Base-by-base conservation (phyloP, 495 filamentous ascomycete genomes). In the Entonaema liquescens region DNA sequence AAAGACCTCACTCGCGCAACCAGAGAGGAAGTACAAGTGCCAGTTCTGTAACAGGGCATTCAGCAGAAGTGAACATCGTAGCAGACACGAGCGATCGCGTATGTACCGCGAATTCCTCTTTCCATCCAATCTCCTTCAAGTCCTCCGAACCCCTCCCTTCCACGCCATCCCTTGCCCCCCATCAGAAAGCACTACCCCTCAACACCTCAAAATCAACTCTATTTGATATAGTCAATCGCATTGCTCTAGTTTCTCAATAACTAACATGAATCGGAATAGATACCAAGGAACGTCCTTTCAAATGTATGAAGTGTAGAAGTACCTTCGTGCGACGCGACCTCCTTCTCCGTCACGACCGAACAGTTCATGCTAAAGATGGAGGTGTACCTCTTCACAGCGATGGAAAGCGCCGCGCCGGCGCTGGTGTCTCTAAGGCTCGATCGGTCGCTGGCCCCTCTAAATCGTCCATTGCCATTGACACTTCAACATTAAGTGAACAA, bases 11-110 rank as follows among this genome's bases (percentile, higher is more conserved):
- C 78, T 87, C 73, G 87, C 87, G 50, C 75, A 77, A 67, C 92
- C 94, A 47, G 94, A 98, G 84, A 93, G 94, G 85, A 98, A 97
- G 81, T 99, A 99, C 88, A 97, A 98, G 82, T 99, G 95, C 83
- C 93, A 97, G 86, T 99, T 97, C 82, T 99, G 95, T 85, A 93
- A 92, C 80, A 89, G 95, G 77, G 95, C 95, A 59, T 99, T 99
- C 79, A 97, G 93, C 83, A 87, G 96, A 78, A 97, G 93, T 78
- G 96, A 99, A 80, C 95, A 99, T 82, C 89, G 96, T 70, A 97
- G 93, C 82, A 86, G 95, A 83, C 95, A 99, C 83, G 95, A 99
- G 81, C 87, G 95, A 81, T 97, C 94, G 74, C 95, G 95, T 99
- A 94, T 88, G 95, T 95, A 71, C 68, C 63, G 55, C 62, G 36